These are phyloP conservation scores for Sporothrix globosa DNA, from an alignment of 2,329 filamentous ascomycete species.

Conservation along the genomic window DNA sequence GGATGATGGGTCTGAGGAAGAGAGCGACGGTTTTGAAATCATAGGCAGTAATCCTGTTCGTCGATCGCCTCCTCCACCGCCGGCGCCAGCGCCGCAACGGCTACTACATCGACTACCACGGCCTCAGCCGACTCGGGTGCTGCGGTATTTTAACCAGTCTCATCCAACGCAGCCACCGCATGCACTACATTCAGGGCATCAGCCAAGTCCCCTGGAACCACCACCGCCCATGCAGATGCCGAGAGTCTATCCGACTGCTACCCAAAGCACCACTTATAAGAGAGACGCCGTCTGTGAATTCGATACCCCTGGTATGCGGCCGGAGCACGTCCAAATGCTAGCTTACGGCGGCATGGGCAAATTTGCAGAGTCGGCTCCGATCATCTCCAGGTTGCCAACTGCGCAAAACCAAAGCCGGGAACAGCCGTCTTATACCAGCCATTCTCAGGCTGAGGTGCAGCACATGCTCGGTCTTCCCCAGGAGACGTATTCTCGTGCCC, in stretches of 20 bases:
- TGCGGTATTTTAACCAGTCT: background rate
- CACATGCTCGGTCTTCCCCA: background rate
- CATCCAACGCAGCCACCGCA: background rate
- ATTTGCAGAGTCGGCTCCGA: background rate
- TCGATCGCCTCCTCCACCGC: background rate
- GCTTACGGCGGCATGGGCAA: background rate
- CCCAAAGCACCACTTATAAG: background rate
- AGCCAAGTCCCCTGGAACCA: background rate
- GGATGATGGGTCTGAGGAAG: background rate
- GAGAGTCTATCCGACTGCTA: background rate
- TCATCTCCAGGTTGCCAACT: background rate
- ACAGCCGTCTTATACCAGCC: background rate
- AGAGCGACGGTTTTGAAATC: background rate
- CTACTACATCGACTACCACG: background rate
- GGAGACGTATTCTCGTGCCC: background rate
- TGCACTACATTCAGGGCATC: background rate
- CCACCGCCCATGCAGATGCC: background rate
- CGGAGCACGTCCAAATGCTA: background rate
- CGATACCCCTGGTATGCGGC: background rate
- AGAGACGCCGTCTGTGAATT: background rate
- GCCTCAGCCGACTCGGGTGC: background rate
- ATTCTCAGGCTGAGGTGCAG: slow-evolving; percentile 5
- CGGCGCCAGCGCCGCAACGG: background rate
- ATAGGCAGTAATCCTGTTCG: background rate
- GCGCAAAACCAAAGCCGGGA: background rate